These are phyloP conservation scores for Linum lewisii DNA, from an alignment of 345 rosid genomes.

Conservation along the genomic window DNA sequence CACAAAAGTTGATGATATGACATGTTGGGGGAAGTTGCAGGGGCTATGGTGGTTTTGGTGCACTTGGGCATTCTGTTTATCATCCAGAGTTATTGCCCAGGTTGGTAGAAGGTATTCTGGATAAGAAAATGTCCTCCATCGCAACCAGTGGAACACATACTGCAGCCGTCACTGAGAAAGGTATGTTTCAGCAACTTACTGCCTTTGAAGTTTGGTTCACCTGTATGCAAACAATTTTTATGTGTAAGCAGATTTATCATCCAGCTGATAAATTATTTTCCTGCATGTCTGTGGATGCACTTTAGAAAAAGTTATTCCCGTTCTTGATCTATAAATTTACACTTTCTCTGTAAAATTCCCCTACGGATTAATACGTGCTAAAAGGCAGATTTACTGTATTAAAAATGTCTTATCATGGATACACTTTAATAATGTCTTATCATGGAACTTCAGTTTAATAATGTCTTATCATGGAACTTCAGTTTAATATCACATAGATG, in stretches of 20 bases:
- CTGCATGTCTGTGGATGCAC: background rate
- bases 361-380: too few relatives aligned
- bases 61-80: constrained; percentile 85
- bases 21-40: constrained; percentile 25
- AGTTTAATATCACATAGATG: background rate
- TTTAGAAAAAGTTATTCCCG: background rate
- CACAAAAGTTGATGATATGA: background rate
- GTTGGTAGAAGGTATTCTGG: constrained; percentile 67
- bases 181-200: constrained; percentile 18
- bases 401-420: too few relatives aligned
- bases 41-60: constrained; percentile 98
- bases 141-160: constrained; percentile 86
- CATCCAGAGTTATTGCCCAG: constrained; percentile 72
- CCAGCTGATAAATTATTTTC: background rate
- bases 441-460: too few relatives aligned
- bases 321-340: too few relatives aligned
- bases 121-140: constrained; percentile 40
- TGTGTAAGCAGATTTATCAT: background rate
- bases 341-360: too few relatives aligned
- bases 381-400: too few relatives aligned
- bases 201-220: background rate
- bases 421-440: too few relatives aligned
- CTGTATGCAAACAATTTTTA: background rate
- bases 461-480: too few relatives aligned
- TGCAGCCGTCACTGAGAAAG: constrained; percentile 73